Conservation (phyloP, 768 basidiomycete genomes). For the Naganishia randhawae region DNA sequence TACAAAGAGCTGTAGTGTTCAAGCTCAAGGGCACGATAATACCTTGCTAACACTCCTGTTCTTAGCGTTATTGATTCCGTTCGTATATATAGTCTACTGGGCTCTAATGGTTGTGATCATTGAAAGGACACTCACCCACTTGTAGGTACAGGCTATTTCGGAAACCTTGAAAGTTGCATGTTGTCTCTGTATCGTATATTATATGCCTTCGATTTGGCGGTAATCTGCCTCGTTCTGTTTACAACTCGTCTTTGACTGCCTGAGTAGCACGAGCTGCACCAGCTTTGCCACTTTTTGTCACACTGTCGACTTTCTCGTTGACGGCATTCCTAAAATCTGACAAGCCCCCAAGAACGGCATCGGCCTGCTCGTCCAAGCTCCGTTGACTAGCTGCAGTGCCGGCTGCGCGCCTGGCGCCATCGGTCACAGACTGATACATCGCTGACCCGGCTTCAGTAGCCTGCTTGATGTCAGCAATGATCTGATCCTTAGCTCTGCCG, state of each 20-base stretch:
- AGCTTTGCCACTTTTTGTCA: slow-evolving; percentile 3
- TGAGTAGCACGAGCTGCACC: slow-evolving; percentile 3
- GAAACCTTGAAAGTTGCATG: not conserved
- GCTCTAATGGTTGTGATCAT: not conserved
- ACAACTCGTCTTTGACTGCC: slow-evolving; percentile 17
- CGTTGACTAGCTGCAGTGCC: not conserved
- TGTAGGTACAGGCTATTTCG: not conserved
- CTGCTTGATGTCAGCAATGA: slow-evolving; percentile 17
- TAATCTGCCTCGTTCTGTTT: not conserved
- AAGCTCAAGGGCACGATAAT: too few relatives aligned
- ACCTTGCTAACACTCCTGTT: not conserved
- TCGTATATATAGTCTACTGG: not conserved
- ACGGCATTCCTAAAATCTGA: not conserved
- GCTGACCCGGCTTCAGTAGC: slow-evolving; percentile 1
- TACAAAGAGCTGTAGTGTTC: too few relatives aligned
- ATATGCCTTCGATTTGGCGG: not conserved
- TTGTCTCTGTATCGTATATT: not conserved
- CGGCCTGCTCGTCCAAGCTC: not conserved
- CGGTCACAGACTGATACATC: not conserved
- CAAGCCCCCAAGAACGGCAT: not conserved
- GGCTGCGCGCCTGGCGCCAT: not conserved
- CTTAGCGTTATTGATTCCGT: not conserved
- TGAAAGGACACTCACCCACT: not conserved
- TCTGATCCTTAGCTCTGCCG: slow-evolving; percentile 15
- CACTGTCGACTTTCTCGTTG: not conserved